Percentiles rank a stretch among this genome's conserved stretches.
Evolutionary conservation across 2,329 filamentous ascomycete species (phyloP).

Genomic region (Cyphellophora attinorum): DNA sequence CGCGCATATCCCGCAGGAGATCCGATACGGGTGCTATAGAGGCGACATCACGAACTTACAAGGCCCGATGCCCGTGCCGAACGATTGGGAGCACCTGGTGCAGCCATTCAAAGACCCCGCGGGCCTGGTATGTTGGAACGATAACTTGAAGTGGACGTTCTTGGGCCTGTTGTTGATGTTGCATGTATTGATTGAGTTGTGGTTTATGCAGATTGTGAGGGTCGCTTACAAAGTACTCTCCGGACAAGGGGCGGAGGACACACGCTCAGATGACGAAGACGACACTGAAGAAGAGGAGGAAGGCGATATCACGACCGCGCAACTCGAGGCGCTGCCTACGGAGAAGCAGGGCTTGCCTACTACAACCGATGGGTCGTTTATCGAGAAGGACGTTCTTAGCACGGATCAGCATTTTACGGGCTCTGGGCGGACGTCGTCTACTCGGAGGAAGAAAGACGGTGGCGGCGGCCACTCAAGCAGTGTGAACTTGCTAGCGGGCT

Average conservation of each 20-base stretch:
- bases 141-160: constrained; percentile 66
- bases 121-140: constrained; percentile 71
- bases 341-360: constrained; percentile 1
- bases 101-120: constrained; percentile 64
- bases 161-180: constrained; percentile 66
- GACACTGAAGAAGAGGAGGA: constrained; percentile 52
- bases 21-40: constrained; percentile 63
- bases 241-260: constrained; percentile 72
- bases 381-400: constrained; percentile 16
- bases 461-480: constrained; percentile 16
- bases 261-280: constrained; percentile 75
- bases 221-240: constrained; percentile 72
- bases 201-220: constrained; percentile 81
- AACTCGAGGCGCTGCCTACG: constrained; percentile 2
- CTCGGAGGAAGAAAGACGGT: constrained; percentile 10
- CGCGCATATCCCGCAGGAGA: constrained; percentile 51
- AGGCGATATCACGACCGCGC: constrained; percentile 15
- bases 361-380: constrained; percentile 2
- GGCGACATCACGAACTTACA: constrained; percentile 46
- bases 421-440: constrained; percentile 5
- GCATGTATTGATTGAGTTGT: constrained; percentile 70
- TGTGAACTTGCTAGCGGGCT: constrained; percentile 15
- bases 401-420: constrained; percentile 13
- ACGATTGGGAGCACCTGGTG: constrained; percentile 53
- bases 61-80: constrained; percentile 43